Conservation (phyloP, 768 basidiomycete genomes). For the Podaxis sp. region DNA sequence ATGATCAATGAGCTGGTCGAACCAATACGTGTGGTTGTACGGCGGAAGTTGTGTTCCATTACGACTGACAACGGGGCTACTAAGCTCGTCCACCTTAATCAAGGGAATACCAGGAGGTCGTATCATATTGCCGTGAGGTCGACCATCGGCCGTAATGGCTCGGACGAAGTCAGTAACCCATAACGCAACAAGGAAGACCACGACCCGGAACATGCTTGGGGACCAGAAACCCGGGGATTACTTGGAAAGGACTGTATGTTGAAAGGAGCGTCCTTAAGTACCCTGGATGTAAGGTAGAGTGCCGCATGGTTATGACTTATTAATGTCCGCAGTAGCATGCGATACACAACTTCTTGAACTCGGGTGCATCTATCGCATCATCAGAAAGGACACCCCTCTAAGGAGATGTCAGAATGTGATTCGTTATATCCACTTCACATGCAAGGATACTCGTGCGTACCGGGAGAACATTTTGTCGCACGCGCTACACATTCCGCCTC, state of each 20-base stretch:
- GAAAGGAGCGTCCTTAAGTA: conserved; percentile 6
- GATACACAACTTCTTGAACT: background rate
- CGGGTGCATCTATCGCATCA: conserved; percentile 1
- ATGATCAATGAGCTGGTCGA: conserved; percentile 60
- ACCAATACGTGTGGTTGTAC: conserved; percentile 48
- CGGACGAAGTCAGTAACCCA: conserved; percentile 23
- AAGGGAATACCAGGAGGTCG: conserved; percentile 38
- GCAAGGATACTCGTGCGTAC: background rate
- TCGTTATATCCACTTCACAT: background rate
- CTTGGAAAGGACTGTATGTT: background rate
- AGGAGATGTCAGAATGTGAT: background rate
- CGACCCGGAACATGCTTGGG: conserved; percentile 23
- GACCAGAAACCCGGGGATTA: conserved; percentile 5
- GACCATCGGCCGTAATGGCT: conserved; percentile 33
- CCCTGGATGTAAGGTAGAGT: background rate
- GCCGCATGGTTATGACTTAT: conserved; percentile 8
- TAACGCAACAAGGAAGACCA: conserved; percentile 21
- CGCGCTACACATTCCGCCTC: background rate
- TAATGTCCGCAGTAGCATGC: conserved; percentile 5
- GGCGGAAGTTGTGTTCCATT: conserved; percentile 46
- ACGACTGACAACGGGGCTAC: conserved; percentile 37
- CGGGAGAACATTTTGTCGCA: background rate
- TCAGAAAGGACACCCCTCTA: background rate
- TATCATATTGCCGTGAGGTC: conserved; percentile 41
- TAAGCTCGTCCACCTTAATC: conserved; percentile 26